These are phyloP conservation scores for Quercus berberidifolia DNA, from an alignment of 306 rosid species.

Conservation along the genomic window DNA sequence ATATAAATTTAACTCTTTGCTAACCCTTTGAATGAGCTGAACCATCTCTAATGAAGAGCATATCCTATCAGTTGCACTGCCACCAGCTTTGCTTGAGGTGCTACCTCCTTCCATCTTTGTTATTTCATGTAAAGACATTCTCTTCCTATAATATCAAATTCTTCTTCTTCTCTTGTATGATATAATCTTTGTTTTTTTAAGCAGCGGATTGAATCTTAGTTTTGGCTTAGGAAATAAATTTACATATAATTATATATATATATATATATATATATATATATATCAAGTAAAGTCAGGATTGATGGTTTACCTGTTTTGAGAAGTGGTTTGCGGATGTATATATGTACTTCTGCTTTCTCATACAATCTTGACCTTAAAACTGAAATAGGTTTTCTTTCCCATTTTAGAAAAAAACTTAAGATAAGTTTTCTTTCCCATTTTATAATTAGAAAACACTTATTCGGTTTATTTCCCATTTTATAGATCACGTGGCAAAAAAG, in stretches of 20 bases:
- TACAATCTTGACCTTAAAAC: too few species aligned
- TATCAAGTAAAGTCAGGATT: too few species aligned
- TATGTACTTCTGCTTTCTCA: too few species aligned
- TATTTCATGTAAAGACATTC: conserved; percentile 29
- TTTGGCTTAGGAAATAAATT: not conserved
- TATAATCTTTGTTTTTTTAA: not conserved
- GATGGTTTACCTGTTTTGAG: too few species aligned
- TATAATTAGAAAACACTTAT: too few species aligned
- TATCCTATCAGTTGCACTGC: not conserved
- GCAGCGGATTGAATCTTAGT: not conserved
- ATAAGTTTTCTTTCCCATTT: too few species aligned
- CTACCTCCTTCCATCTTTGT: conserved; percentile 38
- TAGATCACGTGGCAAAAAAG: too few species aligned
- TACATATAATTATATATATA: not conserved
- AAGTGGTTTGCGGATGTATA: too few species aligned
- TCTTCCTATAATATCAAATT: not conserved
- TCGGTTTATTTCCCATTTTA: too few species aligned
- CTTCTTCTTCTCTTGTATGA: not conserved
- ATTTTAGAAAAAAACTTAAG: too few species aligned
- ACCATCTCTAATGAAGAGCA: conserved; percentile 32
- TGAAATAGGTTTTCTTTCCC: too few species aligned
- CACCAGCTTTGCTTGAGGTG: not conserved
- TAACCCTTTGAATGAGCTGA: conserved; percentile 47
- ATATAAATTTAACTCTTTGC: not conserved
- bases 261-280: too few species aligned